These are phyloP conservation scores for Penicillium roqueforti DNA, from an alignment of 495 filamentous ascomycete species.

Conservation along the genomic window DNA sequence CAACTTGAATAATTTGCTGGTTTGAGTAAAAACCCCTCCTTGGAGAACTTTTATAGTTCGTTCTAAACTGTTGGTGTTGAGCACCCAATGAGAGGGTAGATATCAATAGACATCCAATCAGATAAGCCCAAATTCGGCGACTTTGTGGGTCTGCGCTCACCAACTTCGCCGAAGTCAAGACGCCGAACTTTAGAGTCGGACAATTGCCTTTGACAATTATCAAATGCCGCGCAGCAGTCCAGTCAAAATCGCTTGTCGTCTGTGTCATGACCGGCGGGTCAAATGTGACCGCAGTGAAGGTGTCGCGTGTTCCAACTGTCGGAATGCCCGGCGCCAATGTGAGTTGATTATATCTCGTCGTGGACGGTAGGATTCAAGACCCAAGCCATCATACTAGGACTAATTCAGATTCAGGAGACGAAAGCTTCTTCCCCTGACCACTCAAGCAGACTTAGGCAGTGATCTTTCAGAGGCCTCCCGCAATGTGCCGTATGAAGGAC, in stretches of 20 bases:
- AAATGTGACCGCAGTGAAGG: constrained; percentile 17
- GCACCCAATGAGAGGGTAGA: background rate
- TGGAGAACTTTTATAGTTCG: background rate
- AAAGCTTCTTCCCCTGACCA: constrained; percentile 2
- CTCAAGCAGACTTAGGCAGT: background rate
- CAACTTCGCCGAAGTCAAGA: constrained; percentile 8
- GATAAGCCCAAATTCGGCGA: constrained; percentile 12
- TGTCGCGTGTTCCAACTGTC: constrained; percentile 15
- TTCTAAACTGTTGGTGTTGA: background rate
- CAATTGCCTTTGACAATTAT: background rate
- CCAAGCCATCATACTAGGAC: background rate
- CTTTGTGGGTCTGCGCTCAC: constrained; percentile 8
- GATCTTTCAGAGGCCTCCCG: background rate
- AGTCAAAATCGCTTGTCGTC: constrained; percentile 9
- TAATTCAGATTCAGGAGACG: background rate
- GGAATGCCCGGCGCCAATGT: constrained; percentile 8
- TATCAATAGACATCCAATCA: constrained; percentile 6
- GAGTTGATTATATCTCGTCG: constrained; percentile 15
- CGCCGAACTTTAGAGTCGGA: constrained; percentile 3
- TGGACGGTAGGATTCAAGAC: constrained; percentile 12
- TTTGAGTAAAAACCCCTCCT: background rate
- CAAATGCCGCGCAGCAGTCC: constrained; percentile 7
- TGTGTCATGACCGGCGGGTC: constrained; percentile 16
- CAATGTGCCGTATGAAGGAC: background rate
- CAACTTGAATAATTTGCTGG: background rate